These are phyloP conservation scores for Raphanus hybrid DNA, from an alignment of 441 rosid species.

Conservation along the genomic window DNA sequence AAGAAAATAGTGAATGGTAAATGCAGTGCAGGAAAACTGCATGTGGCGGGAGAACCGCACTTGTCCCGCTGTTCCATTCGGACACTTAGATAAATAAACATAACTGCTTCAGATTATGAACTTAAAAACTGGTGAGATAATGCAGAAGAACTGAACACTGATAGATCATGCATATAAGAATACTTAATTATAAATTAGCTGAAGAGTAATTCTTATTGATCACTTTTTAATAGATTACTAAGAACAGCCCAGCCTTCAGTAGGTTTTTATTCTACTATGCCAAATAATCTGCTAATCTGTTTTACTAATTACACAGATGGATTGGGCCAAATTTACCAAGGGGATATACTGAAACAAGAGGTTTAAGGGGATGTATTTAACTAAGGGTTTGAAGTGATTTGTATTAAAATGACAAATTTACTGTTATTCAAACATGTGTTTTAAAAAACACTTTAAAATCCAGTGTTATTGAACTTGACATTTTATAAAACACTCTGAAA, in stretches of 20 bases:
- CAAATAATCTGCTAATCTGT: neutral
- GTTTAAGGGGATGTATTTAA: too few species aligned
- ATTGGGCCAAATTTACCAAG: neutral
- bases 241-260: constrained; percentile 1
- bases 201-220: neutral
- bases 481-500: too few species aligned
- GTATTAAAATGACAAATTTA: too few species aligned
- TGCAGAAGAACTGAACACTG: neutral
- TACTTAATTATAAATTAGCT: neutral
- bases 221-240: neutral
- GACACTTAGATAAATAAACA: neutral
- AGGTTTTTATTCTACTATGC: neutral
- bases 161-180: neutral
- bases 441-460: too few species aligned
- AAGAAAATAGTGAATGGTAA: too few species aligned
- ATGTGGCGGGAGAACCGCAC: too few species aligned
- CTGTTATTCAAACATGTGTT: too few species aligned
- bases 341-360: too few species aligned
- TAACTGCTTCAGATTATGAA: neutral
- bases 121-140: neutral
- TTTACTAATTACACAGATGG: neutral
- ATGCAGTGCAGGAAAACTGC: too few species aligned
- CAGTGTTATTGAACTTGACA: too few species aligned
- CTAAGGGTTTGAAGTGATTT: too few species aligned
- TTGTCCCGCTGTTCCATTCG: too few species aligned